phyloP scores from a whole-genome alignment of 2,329 filamentous ascomycete genomes.

The Erysiphe pulchra region DNA sequence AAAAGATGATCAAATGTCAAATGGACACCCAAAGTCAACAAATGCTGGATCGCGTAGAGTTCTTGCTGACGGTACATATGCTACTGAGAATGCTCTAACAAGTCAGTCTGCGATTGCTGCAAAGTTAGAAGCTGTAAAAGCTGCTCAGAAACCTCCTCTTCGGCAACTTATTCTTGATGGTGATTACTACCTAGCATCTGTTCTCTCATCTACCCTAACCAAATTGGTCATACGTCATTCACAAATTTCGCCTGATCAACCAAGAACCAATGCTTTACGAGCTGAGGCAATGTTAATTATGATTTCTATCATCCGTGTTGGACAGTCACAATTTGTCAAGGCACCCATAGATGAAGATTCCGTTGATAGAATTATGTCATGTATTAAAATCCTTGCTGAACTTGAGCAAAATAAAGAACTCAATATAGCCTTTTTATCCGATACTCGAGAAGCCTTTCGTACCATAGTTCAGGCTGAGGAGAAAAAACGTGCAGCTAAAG shows the following conservation, averaged over 20 bases:
- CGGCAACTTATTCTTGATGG: constrained; percentile 88
- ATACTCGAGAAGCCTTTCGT: constrained; percentile 85
- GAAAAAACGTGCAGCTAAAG: constrained; percentile 90
- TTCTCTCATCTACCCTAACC: constrained; percentile 84
- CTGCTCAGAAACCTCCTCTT: constrained; percentile 84
- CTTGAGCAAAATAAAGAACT: constrained; percentile 76
- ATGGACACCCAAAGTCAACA: constrained; percentile 55
- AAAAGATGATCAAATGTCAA: constrained; percentile 38
- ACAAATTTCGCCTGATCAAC: constrained; percentile 65
- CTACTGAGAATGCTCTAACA: constrained; percentile 85
- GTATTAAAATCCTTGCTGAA: constrained; percentile 74
- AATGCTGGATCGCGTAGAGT: constrained; percentile 76
- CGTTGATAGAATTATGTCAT: constrained; percentile 95
- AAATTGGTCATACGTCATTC: constrained; percentile 96
- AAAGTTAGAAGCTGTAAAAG: constrained; percentile 85
- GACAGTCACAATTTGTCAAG: constrained; percentile 97
- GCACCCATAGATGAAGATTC: constrained; percentile 94
- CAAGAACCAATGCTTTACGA: constrained; percentile 76
- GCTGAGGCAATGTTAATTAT: constrained; percentile 98
- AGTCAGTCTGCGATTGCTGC: constrained; percentile 76
- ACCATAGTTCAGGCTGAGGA: constrained; percentile 95
- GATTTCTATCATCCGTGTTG: constrained; percentile 95
- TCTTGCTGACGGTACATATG: constrained; percentile 88
- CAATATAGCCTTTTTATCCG: constrained; percentile 76
- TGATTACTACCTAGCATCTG: constrained; percentile 86